phyloP scores from a whole-genome alignment of 2,329 filamentous ascomycete genomes.

The Fusarium decemcellulare region DNA sequence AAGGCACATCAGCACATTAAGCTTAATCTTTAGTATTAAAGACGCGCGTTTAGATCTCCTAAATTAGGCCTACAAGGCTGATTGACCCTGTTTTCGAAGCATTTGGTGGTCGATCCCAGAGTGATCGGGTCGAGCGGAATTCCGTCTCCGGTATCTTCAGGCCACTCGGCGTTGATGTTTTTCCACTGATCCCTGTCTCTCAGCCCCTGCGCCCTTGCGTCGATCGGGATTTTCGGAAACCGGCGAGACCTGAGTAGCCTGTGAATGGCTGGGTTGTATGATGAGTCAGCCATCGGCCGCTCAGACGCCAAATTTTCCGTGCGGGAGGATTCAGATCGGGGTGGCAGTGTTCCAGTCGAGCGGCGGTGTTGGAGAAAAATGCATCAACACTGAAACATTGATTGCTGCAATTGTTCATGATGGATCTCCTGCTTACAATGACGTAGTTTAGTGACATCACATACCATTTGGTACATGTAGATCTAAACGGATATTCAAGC shows the following conservation, averaged over 20 bases:
- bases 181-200: neutral
- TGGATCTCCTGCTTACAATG: neutral
- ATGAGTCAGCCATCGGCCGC: neutral
- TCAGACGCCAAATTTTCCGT: neutral
- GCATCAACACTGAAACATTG: neutral
- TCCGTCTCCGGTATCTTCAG: neutral
- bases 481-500: too few relatives aligned
- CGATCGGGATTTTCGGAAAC: neutral
- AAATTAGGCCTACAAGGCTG: neutral
- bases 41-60: constrained; percentile 2
- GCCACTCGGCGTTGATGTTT: neutral
- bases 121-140: neutral
- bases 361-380: neutral
- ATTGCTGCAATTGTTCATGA: neutral
- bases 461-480: too few relatives aligned
- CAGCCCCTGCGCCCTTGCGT: neutral
- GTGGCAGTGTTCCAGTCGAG: neutral
- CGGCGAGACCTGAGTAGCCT: neutral
- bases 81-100: neutral
- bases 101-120: neutral
- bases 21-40: neutral
- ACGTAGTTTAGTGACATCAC: too few relatives aligned
- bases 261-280: neutral
- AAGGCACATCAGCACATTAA: neutral
- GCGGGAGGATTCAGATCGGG: neutral